Evolutionary conservation across 441 rosid genomes (phyloP).

Genomic region (Populus hybrid): DNA sequence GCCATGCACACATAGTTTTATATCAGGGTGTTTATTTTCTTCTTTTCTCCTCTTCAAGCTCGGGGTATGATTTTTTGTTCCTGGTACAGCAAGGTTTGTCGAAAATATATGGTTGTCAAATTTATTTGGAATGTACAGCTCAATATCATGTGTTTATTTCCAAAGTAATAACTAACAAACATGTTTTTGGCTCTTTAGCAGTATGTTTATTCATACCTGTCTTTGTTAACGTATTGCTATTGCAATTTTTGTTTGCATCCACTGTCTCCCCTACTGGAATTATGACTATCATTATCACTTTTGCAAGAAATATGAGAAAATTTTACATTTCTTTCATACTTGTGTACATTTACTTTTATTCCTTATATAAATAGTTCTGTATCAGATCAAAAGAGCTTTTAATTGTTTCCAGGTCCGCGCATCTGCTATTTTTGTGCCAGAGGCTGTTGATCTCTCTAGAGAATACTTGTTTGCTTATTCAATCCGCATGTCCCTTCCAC

Average conservation of each 20-base stretch:
- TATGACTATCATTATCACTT: not conserved
- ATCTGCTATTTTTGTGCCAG: slow-evolving; percentile 68
- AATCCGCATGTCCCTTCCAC: slow-evolving; percentile 69
- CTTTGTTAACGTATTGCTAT: not conserved
- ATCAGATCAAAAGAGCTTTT: not conserved
- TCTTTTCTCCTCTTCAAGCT: not conserved
- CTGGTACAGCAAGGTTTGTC: not conserved
- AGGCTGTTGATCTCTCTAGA: slow-evolving; percentile 37
- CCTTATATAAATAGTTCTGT: not conserved
- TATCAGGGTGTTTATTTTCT: not conserved
- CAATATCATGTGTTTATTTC: not conserved
- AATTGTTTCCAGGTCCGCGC: slow-evolving; percentile 51
- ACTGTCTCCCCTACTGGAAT: not conserved
- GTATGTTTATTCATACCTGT: not conserved
- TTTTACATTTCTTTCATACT: not conserved
- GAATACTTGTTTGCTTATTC: slow-evolving; percentile 55
- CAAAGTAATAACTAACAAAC: not conserved
- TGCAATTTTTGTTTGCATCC: not conserved
- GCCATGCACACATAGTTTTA: not conserved
- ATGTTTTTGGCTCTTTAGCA: not conserved
- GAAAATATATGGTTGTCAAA: not conserved
- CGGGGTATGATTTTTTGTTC: not conserved
- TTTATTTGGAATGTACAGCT: not conserved
- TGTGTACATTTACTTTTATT: not conserved
- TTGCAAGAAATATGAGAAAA: not conserved